Base-by-base conservation (phyloP, 225 moss, liverwort and hornwort species). In the Rhytidiadelphus loreus region DNA sequence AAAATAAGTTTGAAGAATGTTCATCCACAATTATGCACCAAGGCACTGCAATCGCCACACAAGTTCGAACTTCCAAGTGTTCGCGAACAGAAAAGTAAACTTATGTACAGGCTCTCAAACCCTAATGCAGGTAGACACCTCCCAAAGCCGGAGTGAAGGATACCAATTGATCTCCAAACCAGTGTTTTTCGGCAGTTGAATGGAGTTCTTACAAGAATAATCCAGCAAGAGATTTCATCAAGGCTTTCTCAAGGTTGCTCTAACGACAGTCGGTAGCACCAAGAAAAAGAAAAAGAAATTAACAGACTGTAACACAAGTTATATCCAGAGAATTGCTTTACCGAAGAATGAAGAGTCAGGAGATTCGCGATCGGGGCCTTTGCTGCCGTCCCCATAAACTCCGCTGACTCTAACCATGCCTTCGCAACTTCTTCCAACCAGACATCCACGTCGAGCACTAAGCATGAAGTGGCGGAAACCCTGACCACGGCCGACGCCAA, bases 301-400 rank as follows among this genome's bases (percentile, higher is more conserved):
- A n/a, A 71, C 30, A 82, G 58, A 83, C 37, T 76, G 44, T 69
- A 37, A 85, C 60, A 56, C 41, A 82, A 65, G 41, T 62, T 46
- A 63, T 57, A 61, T 64, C 61, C 56, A 83, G 73, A 80, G 44
- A 52, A 73, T 37, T 59, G 79, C 26, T 80, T 89, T 86, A 92
- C 92, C 91, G 80, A 88, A 89, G 52, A 90, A 74, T 64, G 92
- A 90, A 84, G 89, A 89, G 86, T 90, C 93, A 43, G 84, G 63
- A 83, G 89, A 90, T 28, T 93, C 89, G 23, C 87, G n/a, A 80
- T 93, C 93, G 46, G 81, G 76, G 52, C 89, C 83, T 76, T 56
- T 90, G 81, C 71, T 80, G 80, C 85, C 88, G 58, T 63, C 85
- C 41, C 87, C 85, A 64, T 77, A 88, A 60, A 52, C 56, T 30